These are phyloP conservation scores for Starmerella bombi DNA, from an alignment of 805 yeast genomes.

Conservation along the genomic window DNA sequence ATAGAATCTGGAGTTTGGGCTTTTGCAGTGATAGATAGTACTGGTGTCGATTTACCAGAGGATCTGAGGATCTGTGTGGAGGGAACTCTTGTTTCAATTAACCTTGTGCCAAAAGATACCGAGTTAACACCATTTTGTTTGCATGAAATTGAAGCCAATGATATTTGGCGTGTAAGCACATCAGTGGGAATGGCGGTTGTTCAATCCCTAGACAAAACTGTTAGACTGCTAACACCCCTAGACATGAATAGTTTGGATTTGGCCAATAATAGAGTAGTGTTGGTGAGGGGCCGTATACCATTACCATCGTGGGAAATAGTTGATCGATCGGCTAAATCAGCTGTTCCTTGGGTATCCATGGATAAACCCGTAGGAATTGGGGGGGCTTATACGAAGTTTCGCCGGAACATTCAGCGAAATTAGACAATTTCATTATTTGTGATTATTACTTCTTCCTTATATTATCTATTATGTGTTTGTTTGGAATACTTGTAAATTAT, in stretches of 20 bases:
- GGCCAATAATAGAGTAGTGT: slow-evolving; percentile 1
- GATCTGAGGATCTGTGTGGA: slow-evolving; percentile 24
- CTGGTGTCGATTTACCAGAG: slow-evolving; percentile 19
- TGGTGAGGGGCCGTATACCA: slow-evolving; percentile 28
- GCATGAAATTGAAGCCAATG: slow-evolving; percentile 2
- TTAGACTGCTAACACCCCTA: slow-evolving; percentile 42
- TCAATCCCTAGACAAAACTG: slow-evolving; percentile 41
- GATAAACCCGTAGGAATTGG: slow-evolving; percentile 26
- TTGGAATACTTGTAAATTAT: no score
- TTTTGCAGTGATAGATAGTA: slow-evolving; percentile 18
- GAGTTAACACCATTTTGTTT: slow-evolving; percentile 2
- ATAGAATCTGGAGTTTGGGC: slow-evolving; percentile 17
- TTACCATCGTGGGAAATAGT: slow-evolving; percentile 47
- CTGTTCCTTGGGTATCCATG: slow-evolving; percentile 35
- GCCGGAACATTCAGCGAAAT: slow-evolving; percentile 38
- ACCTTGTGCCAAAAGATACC: not conserved
- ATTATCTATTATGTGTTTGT: no score
- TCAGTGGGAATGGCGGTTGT: slow-evolving; percentile 47
- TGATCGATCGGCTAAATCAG: slow-evolving; percentile 17
- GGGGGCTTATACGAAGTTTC: slow-evolving; percentile 45
- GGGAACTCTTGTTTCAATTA: slow-evolving; percentile 28
- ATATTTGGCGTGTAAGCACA: slow-evolving; percentile 14
- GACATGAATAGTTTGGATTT: slow-evolving; percentile 18
- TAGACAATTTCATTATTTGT: no score
- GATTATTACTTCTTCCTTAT: no score